Evolutionary conservation across 768 basidiomycete species (phyloP), one percentile per base, ranked within the genome.

Genomic region (Podaxis sp.): DNA sequence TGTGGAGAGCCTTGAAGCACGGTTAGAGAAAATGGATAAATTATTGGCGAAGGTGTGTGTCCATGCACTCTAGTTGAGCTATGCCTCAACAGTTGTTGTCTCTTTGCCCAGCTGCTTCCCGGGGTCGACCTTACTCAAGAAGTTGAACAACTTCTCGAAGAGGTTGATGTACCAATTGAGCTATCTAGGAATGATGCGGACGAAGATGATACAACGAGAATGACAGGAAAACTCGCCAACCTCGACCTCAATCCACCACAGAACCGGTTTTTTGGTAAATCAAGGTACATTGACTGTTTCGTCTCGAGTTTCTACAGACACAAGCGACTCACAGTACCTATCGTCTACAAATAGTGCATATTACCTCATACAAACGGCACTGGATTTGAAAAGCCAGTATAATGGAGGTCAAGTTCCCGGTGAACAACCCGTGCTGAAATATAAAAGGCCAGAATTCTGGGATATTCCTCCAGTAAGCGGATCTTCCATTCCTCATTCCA

Each of bases 11-110:
- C 75, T 89, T 38, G 88, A 89, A 70, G 77, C 70, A 59, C 79
- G 87, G 10, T 69, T 89, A 1, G 82, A 84, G 59, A 87, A 86
- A 67, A 83, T 89, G 77, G 85, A 89, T 68, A 79, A 74, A 61
- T 74, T 89, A 3, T 70, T 89, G 21, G 76, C 73, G 57, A 82
- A 79, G 71, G 87, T 84, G 61, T 35, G 72, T 59, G 32, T n/a
- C 7, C 2, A 21, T 18, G 14, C 5, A 42, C 42, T 14, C 50
- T 42, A 35, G 14, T 37, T 57, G 58, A 36, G 40, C 10, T 23
- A 23, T 13, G 14, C 16, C 50, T 57, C 14, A 50, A 40, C 23
- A 28, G 25, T 4, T 54, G 23, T 11, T 11, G n/a, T 16, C 18
- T n/a, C 16, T 35, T 16, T 16, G 57, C 27, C 52, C 48, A 68